Evolutionary conservation across 2,329 filamentous ascomycete genomes (phyloP), one percentile per base, ranked within the genome.

Genomic region (Biscogniauxia mediterranea): DNA sequence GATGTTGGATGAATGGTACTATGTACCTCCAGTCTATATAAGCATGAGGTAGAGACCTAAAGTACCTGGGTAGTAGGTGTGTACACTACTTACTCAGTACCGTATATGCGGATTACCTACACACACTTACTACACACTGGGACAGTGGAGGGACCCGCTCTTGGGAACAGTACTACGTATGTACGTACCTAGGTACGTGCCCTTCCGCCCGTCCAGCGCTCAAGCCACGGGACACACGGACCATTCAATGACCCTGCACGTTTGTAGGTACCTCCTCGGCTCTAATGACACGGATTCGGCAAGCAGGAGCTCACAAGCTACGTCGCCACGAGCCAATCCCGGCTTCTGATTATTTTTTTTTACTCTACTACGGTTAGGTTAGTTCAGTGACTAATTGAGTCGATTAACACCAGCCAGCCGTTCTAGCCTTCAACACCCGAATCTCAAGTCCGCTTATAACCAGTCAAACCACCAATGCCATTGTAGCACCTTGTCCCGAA

Each of bases 321-420:
- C 65, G 61, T 64, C 58, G 64, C 64, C 63, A 62, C 46, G 50
- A 56, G 54, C 68, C 68, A 70, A 69, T 69, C 55, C 65, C 64
- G 66, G 66, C 61, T 64, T 62, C 66, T 58, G 49, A 59, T 58
- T 57, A 53, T 61, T 62, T 52, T 46, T 32, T 53, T 58, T 57
- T 55, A 4, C 19, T 51, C 11, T 20, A 38, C 8, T 52, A 61
- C 26, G 54, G 19, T 20, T 49, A 54, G 54, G 19, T 20, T 49
- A 54, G 42, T 25, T 23, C 52, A 28, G 52, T 60, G 58, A 59
- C 38, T 46, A 46, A 46, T 46, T 46, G 38, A 46, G 38, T 46
- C 15, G 13, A 46, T n/a, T 38, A 38, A 38, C 32, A 38, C 13
- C 9, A 38, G 8, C 13, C 9, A 38, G 8, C 32, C 32, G 13